phyloP scores from a whole-genome alignment of 306 rosid genomes.

The Cucurbita argyrosperma region DNA sequence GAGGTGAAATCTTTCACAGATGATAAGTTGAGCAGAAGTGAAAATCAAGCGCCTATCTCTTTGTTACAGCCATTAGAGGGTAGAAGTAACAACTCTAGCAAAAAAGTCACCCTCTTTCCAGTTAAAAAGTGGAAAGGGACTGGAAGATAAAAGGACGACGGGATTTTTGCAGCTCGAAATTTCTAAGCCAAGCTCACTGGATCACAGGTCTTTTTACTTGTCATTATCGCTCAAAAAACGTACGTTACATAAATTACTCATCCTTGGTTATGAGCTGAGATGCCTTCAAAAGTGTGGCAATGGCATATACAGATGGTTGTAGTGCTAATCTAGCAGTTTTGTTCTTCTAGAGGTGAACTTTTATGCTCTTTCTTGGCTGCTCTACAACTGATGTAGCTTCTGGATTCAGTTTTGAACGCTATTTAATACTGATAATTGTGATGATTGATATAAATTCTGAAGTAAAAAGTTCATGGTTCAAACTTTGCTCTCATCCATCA shows the following conservation, averaged over 20 bases:
- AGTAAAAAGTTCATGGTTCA: not conserved
- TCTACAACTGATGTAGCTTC: not conserved
- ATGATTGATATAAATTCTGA: not conserved
- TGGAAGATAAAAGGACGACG: conserved; percentile 1
- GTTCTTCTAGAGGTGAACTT: not conserved
- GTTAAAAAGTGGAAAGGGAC: conserved; percentile 55
- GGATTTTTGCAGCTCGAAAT: not conserved
- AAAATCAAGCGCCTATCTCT: conserved; percentile 39
- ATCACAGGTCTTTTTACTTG: not conserved
- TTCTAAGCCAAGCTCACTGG: not conserved
- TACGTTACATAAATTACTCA: not conserved
- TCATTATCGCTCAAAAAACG: not conserved
- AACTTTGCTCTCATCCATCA: not conserved
- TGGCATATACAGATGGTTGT: not conserved
- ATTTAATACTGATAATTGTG: not conserved
- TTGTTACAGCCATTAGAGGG: conserved; percentile 39
- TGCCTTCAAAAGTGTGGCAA: not conserved
- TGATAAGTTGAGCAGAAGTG: conserved; percentile 36
- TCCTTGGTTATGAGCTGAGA: not conserved
- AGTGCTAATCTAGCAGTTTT: not conserved
- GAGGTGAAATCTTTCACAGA: conserved; percentile 60
- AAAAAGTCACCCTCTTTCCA: conserved; percentile 45
- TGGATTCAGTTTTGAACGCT: not conserved
- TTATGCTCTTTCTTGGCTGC: not conserved
- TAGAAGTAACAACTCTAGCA: conserved; percentile 23